Percentiles rank a stretch among this genome's conserved stretches.
Evolutionary conservation across 208 protist species (phyloP).

Genomic region (Trypanosoma caninum): DNA sequence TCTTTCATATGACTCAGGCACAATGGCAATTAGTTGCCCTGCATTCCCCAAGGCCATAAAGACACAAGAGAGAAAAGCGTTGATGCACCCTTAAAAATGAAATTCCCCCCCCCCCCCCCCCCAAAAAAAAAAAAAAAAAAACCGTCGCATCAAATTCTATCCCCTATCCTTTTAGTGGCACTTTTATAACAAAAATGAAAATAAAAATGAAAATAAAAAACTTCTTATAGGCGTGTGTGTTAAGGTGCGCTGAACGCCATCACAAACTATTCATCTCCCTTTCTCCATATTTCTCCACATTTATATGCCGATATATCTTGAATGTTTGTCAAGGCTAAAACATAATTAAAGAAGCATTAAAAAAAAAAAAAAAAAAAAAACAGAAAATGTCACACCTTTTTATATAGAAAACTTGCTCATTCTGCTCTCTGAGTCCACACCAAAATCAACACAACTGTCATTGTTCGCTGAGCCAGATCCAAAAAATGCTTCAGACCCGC

Average conservation of each 20-base stretch:
- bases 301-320: no score
- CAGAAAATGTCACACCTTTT: no score
- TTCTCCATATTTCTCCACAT: no score
- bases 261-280: no score
- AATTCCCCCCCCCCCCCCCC: no score
- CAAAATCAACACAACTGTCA: conserved; percentile 9
- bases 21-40: conserved; percentile 34
- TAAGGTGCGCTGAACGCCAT: no score
- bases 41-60: background rate
- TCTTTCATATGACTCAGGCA: conserved; percentile 90
- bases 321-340: no score
- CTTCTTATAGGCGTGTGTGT: background rate
- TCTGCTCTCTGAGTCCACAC: conserved; percentile 13
- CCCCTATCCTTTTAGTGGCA: no score
- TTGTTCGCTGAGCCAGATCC: no score
- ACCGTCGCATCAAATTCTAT: no score
- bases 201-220: conserved; percentile 13
- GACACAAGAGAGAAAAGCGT: conserved; percentile 3
- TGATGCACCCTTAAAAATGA: conserved; percentile 79
- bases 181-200: background rate
- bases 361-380: conserved; percentile 5
- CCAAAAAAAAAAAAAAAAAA: no score
- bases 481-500: no score
- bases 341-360: background rate
- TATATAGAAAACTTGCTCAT: conserved; percentile 27